Percentiles rank a stretch among this genome's conserved stretches.
phyloP scores from a whole-genome alignment of 1,139 yeast genomes.

The Yamadazyma sp. region DNA sequence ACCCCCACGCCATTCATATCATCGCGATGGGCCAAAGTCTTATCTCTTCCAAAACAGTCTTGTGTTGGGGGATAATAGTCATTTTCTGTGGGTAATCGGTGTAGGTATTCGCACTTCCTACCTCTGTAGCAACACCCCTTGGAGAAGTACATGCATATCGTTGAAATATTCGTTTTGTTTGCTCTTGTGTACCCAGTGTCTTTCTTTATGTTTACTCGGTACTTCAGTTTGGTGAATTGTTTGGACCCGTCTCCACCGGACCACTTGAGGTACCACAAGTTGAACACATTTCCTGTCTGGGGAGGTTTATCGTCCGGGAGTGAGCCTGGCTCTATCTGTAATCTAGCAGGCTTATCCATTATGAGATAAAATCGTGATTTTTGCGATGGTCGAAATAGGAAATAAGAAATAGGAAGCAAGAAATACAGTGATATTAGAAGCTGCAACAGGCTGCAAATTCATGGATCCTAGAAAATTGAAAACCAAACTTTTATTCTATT shows the following conservation, averaged over 20 bases:
- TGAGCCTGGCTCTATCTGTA: conserved; percentile 70
- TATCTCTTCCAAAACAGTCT: conserved; percentile 94
- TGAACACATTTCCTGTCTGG: conserved; percentile 78
- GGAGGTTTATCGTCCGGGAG: conserved; percentile 70
- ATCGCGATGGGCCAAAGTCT: conserved; percentile 77
- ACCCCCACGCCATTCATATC: conserved; percentile 96
- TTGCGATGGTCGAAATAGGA: not conserved
- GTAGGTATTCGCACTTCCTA: conserved; percentile 70
- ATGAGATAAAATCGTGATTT: not conserved
- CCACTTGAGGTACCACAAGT: conserved; percentile 90
- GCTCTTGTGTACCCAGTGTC: conserved; percentile 83
- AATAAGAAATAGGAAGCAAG: no score
- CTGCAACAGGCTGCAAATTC: no score
- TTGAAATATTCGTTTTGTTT: conserved; percentile 32
- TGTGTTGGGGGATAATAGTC: conserved; percentile 58
- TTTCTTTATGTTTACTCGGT: conserved; percentile 53
- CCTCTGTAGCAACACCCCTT: conserved; percentile 87
- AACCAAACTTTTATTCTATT: not conserved
- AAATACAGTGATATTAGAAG: no score
- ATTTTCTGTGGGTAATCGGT: conserved; percentile 61
- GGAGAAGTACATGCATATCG: conserved; percentile 81
- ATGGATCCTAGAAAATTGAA: no score
- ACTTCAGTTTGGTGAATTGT: conserved; percentile 33
- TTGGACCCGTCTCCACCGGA: conserved; percentile 61
- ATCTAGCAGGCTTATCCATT: conserved; percentile 44